Base-by-base conservation (phyloP, 805 yeast genomes). In the Myxozyma melibiosi region DNA sequence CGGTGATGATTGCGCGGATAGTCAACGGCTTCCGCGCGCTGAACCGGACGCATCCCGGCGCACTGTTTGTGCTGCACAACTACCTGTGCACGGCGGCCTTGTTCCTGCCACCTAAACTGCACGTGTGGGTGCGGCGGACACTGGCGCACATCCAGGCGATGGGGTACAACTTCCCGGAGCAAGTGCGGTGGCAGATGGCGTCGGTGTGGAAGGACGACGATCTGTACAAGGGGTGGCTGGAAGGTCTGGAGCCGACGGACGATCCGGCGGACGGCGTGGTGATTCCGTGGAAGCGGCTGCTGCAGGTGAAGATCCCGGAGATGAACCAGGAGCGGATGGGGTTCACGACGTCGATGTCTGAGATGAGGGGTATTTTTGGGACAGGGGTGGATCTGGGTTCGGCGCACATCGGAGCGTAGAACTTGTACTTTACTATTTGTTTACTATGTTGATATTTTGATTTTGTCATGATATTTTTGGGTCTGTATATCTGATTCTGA, bases 111-210 rank as follows among this genome's bases (percentile, higher is more conserved):
- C 51, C 49, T 6, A 27, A 40, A n/a, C 43, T 55, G 16, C 60
- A 55, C 24, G 47, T 16, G 31, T 58, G 63, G 63, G 48, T 53
- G 9, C 57, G 63, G 18, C 50, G 63, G 47, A 55, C 45, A n/a
- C 39, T 58, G 30, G 60, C 63, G 4, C 53, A 44, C 31, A 51
- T 58, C 28, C 63, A 55, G 38, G 57, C 63, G 1, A 27, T 33
- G 24, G 63, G 63, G 13, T 58, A 50, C 33, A 33, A 53, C 41
- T 55, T 58, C 38, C 57, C 63, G 7, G 57, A 58, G n/a, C 53
- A 58, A 38, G 27, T 58, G 33, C 54, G 63, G 2, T 27, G 45
- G 35, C 56, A 56, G n/a, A 28, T 58, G 9, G 63, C 63, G n/a
- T 25, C 43, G 8, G 16, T 35, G 14, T 58, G 63, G 63, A 33